Evolutionary conservation across 805 yeast species (phyloP).

Genomic region (Teunomyces kruisii): DNA sequence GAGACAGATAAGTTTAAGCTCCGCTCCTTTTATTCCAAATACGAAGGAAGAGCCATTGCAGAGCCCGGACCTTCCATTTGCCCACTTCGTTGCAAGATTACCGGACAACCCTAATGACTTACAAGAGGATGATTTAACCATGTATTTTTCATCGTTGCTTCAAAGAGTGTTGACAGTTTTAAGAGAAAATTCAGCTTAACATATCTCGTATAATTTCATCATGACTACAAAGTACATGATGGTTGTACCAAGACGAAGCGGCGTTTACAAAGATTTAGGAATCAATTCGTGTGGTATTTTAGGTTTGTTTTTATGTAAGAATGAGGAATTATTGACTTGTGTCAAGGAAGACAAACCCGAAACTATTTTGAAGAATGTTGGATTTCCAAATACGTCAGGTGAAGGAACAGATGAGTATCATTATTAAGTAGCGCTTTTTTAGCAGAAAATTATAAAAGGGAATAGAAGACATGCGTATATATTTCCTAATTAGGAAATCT

Average conservation of each 20-base stretch:
- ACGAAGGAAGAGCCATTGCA: conserved; percentile 57
- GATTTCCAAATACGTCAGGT: conserved; percentile 63
- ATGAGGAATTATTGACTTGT: conserved; percentile 51
- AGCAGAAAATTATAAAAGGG: background rate
- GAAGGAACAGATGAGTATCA: conserved; percentile 62
- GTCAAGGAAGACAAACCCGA: conserved; percentile 49
- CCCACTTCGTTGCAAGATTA: conserved; percentile 77
- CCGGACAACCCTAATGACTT: conserved; percentile 35
- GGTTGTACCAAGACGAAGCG: conserved; percentile 75
- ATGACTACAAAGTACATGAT: conserved; percentile 83
- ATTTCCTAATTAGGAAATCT: conserved; percentile 26
- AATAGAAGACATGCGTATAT: background rate
- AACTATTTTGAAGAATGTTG: conserved; percentile 60
- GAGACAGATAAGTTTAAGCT: conserved; percentile 41
- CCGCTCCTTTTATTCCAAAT: conserved; percentile 55
- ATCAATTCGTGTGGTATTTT: conserved; percentile 79
- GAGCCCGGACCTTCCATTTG: conserved; percentile 64
- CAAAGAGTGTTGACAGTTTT: conserved; percentile 68
- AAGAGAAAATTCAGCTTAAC: conserved; percentile 47
- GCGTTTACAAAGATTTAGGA: conserved; percentile 54
- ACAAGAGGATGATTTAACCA: conserved; percentile 58
- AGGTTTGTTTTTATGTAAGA: conserved; percentile 77
- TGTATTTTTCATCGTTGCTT: conserved; percentile 70
- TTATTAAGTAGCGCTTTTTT: conserved; percentile 35
- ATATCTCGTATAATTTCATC: conserved; percentile 73